Base-by-base conservation (phyloP, 306 rosid genomes). In the Lablab purpureus region DNA sequence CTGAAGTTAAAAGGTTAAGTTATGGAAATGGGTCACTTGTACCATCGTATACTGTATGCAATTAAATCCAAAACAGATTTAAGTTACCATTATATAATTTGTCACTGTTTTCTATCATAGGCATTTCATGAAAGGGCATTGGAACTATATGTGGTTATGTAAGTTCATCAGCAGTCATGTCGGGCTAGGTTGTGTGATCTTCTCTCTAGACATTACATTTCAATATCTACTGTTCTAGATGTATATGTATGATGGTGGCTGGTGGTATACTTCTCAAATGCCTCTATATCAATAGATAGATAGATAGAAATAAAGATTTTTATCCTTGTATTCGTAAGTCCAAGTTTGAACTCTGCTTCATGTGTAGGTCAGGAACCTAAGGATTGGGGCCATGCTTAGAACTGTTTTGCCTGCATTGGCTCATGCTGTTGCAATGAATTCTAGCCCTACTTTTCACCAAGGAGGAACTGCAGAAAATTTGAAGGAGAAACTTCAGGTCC, bases 331-430 rank as follows among this genome's bases (percentile, higher is more conserved):
- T 67, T 54, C 47, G 23, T 22, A 60, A 71, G 37, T 54, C 64
- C 23, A n/a, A 30, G 55, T 75, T 75, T 79, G 17, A 67, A 52
- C 47, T 46, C 77, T 23, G 19, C 75, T 54, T 83, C 50, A 60
- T 83, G 68, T 76, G 75, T 78, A 92, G 98, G 91, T 92, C 79
- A 85, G 94, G 78, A 91, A 94, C 82, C 85, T 94, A 80, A 84
- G 98, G 67, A 92, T 89, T 79, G 98, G 98, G 77, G 98, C 97
- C 76, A 92, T 94, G 98, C 84, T 90, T 79, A 85, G 87, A 88
- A 94, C 97, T 81, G 91, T 94, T 79, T 88, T 94, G 77, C 96
- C 97, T 71, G 91, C 96, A 23, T 81, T 94, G 80, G 94, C 96
- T 64, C 98, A 92, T 73, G 96, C 98, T 46, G 90, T 92, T 87